Base-by-base conservation (phyloP, 495 filamentous ascomycete genomes). In the Penicillium atrosanguineum region DNA sequence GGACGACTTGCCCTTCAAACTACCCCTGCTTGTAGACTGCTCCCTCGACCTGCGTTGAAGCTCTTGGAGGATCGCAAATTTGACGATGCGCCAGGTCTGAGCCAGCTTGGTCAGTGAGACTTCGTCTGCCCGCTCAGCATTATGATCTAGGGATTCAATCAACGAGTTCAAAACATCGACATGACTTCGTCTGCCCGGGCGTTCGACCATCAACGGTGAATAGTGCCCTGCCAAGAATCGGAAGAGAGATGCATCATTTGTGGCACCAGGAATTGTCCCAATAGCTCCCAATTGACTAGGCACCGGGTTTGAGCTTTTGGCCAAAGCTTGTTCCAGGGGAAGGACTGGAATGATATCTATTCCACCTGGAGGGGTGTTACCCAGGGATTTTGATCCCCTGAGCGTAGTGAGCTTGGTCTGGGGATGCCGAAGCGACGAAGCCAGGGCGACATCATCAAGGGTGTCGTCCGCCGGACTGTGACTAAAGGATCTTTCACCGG, bases 31-130 rank as follows among this genome's bases (percentile, higher is more conserved):
- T 19, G 63, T 7, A 12, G 38, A 67, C 57, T 87, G 80, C 47
- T 85, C 80, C 44, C 81, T 75, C 2, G 79, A 81, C 52, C 83
- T 79, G 23, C 76, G 68, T 18, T 74, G 69, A 1, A 90, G 74
- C 40, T 90, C 77, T 50, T 88, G 70, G 16, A 80, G 63, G 40
- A 87, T 76, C 20, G 82, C 81, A 51, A 80, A 84, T 19, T 80
- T 83, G 16, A 90, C 65, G 29, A 90, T 79, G 34, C 83, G 83
- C 88, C 88, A 91, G 4, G 86, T 89, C 60, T 90, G 88, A 7
- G 88, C 84, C 12, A 90, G 69, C 14, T 83, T 82, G 59, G 82
- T 79, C 50, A 83, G 73, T 23, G 79, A 79, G 23, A 80, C 72
- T 15, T 76, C 73, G 55, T 86, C 82, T 5, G 86, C 82, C 44